Conservation (phyloP, 352 stramenopile genomes). For the Globisporangium cederbergense region DNA sequence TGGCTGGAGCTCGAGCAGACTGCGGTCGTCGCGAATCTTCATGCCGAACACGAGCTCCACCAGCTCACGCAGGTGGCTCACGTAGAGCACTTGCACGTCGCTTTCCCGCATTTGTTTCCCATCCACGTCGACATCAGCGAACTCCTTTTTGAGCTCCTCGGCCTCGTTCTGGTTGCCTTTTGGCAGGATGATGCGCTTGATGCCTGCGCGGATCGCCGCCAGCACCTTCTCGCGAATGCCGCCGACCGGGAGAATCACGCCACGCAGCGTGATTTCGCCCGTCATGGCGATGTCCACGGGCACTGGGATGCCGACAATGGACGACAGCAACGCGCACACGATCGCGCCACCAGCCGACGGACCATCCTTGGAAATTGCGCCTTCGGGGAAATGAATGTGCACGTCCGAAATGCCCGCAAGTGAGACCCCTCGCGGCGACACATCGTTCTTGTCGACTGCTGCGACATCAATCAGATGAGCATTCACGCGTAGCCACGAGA, state of each 20-base stretch:
- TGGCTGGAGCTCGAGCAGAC: conserved; percentile 17
- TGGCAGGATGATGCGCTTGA: conserved; percentile 78
- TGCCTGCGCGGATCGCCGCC: conserved; percentile 79
- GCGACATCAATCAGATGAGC: conserved; percentile 52
- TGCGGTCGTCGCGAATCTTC: conserved; percentile 40
- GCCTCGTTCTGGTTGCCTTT: conserved; percentile 72
- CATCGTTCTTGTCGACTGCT: conserved; percentile 12
- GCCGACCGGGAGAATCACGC: conserved; percentile 88
- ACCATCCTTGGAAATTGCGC: conserved; percentile 88
- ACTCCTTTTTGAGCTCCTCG: conserved; percentile 65
- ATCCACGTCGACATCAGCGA: conserved; percentile 26
- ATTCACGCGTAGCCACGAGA: conserved; percentile 80
- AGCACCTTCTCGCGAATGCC: conserved; percentile 90
- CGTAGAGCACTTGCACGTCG: conserved; percentile 57
- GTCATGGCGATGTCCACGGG: conserved; percentile 86
- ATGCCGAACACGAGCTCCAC: conserved; percentile 69
- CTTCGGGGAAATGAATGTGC: conserved; percentile 89
- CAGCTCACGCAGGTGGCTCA: conserved; percentile 64
- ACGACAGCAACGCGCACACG: conserved; percentile 80
- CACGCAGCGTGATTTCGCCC: conserved; percentile 84
- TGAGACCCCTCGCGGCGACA: conserved; percentile 28
- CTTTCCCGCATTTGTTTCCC: conserved; percentile 19
- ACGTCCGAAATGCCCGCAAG: conserved; percentile 66
- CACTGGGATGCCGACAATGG: conserved; percentile 59
- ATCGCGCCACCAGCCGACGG: conserved; percentile 86